phyloP scores from a whole-genome alignment of 2,329 filamentous ascomycete genomes.

The Sporothrix euskadiensis region DNA sequence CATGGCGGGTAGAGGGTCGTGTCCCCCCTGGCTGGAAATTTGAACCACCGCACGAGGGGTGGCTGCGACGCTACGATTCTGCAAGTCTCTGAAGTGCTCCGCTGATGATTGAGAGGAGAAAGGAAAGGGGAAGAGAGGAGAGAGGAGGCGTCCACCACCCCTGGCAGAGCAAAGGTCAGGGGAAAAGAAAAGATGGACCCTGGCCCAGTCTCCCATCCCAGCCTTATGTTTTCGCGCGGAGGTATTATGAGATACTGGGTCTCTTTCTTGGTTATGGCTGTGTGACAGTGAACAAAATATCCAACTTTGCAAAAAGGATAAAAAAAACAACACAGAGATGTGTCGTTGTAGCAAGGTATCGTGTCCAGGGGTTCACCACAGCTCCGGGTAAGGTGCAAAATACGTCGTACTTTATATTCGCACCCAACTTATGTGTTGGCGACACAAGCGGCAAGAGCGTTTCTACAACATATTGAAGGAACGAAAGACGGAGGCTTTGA shows the following conservation, averaged over 20 bases:
- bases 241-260: neutral
- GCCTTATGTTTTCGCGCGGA: neutral
- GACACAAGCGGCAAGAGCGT: constrained; percentile 7
- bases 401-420: too few relatives aligned
- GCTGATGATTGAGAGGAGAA: neutral
- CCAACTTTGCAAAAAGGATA: neutral
- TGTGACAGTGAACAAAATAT: neutral
- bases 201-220: neutral
- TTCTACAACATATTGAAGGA: neutral
- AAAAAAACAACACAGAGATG: neutral
- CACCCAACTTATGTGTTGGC: neutral
- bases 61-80: constrained; percentile 14
- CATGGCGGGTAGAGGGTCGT: neutral
- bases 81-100: constrained; percentile 5
- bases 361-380: constrained; percentile 9
- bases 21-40: constrained; percentile 13
- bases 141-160: neutral
- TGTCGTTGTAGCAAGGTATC: neutral
- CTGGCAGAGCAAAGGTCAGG: neutral
- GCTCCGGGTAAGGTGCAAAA: neutral
- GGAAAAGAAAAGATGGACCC: neutral
- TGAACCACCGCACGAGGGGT: neutral
- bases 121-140: neutral
- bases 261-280: neutral
- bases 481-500: neutral